Percentiles rank a stretch among this genome's conserved stretches.
These are phyloP conservation scores for Pyrenopolyporus hunteri DNA, from an alignment of 495 filamentous ascomycete species.

Conservation along the genomic window DNA sequence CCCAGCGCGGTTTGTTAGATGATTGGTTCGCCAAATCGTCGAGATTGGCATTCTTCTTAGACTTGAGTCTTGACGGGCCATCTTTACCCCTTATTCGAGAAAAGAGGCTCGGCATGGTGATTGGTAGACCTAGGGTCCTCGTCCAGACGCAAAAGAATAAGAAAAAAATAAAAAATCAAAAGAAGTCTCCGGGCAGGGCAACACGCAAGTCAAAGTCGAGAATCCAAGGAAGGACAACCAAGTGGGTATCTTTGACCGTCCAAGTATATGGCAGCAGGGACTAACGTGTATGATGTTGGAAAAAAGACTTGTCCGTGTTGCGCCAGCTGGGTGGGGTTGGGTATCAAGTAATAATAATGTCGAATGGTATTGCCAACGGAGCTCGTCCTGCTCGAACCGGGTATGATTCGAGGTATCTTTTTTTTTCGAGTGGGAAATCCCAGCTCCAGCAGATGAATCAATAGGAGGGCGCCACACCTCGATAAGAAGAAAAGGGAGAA, in stretches of 20 bases:
- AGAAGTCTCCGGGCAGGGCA: constrained; percentile 9
- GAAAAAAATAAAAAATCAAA: not conserved
- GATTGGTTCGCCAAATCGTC: constrained; percentile 55
- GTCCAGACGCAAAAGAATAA: constrained; percentile 5
- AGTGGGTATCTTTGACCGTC: constrained; percentile 20
- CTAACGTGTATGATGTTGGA: constrained; percentile 27
- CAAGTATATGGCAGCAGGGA: constrained; percentile 26
- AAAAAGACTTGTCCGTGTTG: constrained; percentile 33
- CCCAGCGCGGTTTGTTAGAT: constrained; percentile 76
- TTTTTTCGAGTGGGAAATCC: constrained; percentile 4
- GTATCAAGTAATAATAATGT: constrained; percentile 43
- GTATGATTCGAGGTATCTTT: constrained; percentile 21
- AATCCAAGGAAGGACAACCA: constrained; percentile 7
- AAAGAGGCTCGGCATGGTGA: constrained; percentile 68
- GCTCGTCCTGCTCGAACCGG: constrained; percentile 17
- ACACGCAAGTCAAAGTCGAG: constrained; percentile 14
- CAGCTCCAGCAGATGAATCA: constrained; percentile 17
- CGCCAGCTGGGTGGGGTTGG: constrained; percentile 41
- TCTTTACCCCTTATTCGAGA: constrained; percentile 78
- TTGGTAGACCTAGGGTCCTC: constrained; percentile 18
- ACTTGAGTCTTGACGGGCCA: constrained; percentile 60
- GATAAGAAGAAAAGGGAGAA: constrained; percentile 30
- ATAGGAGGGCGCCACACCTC: constrained; percentile 18
- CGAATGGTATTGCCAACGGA: constrained; percentile 34
- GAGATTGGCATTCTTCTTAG: constrained; percentile 59